Evolutionary conservation across 2,329 filamentous ascomycete genomes (phyloP).

Genomic region (Botrytis hyacinthi): DNA sequence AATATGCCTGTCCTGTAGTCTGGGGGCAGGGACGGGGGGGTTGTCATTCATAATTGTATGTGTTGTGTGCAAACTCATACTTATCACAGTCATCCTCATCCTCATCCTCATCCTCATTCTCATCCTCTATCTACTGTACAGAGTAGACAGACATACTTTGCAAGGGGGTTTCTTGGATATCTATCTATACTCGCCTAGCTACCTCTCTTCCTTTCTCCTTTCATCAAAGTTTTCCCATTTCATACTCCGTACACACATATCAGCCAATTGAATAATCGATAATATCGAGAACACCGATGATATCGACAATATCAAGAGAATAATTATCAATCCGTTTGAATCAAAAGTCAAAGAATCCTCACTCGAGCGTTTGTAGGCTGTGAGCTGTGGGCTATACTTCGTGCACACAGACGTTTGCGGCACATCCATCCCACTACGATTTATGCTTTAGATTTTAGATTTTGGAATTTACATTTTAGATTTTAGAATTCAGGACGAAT

Average conservation of each 20-base stretch:
- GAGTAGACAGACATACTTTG: background rate
- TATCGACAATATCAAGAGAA: background rate
- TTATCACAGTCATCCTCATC: background rate
- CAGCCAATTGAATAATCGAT: background rate
- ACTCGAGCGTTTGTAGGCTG: constrained; percentile 1
- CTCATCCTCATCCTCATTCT: background rate
- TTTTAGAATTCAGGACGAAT: background rate
- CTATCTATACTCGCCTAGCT: background rate
- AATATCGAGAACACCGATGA: background rate
- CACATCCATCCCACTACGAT: background rate
- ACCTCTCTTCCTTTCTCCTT: background rate
- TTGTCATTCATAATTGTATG: background rate
- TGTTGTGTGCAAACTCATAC: background rate
- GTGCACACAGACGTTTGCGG: constrained; percentile 6
- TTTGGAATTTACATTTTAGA: background rate
- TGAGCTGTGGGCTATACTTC: background rate
- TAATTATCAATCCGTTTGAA: background rate
- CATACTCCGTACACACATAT: constrained; percentile 3
- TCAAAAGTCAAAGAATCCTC: constrained; percentile 10
- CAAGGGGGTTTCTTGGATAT: constrained; percentile 1
- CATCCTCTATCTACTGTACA: background rate
- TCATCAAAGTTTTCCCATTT: background rate
- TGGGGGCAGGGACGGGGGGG: background rate
- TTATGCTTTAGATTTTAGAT: constrained; percentile 12
- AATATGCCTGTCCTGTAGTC: background rate